Evolutionary conservation across 805 yeast species (phyloP), one percentile per base, ranked within the genome.

Genomic region (Pichia ethanolica): DNA sequence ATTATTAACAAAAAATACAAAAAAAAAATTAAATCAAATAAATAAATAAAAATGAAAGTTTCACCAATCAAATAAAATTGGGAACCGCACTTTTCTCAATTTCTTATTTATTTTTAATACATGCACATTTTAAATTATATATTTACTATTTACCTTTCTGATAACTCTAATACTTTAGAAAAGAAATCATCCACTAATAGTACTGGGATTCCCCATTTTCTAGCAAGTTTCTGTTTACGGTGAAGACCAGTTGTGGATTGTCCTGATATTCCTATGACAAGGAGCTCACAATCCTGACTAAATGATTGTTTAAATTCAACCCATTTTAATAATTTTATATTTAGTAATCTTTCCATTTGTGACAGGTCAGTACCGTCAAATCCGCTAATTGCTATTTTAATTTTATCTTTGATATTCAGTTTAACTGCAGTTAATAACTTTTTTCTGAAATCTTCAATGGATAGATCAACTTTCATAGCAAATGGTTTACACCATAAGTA

Each of bases 261-360:
- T 27, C 39, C 14, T 12, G 39, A 14, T 28, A 33, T 5, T 20
- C 58, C 54, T 44, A 75, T 66, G 1, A 88, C 65, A 37, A 88
- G 67, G 7, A 84, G 57, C 50, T 84, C 85, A 30, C 83, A 66
- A 7, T 68, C 66, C 9, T 71, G 63, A 9, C 74, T 76, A 50
- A 87, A 71, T 5, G 74, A 68, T 3, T 75, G 77, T 45, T 74
- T 69, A 52, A 74, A 73, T 36, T 71, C 71, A 44, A 81, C 75
- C 38, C 82, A 44, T 1, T 9, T 7, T 0, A 39, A 76, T 14
- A 85, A 59, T 39, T 75, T 62, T 25, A 68, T 58, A n/a, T 85
- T 71, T 41, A 93, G 71, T 53, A 85, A 79, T 26, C 77, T 81
- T 25, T 59, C 65, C 9, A 65, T 26, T 42, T 65, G 68, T 2